phyloP scores from a whole-genome alignment of 768 basidiomycete genomes.

The Tylopilus plumbeoviolaceoides region DNA sequence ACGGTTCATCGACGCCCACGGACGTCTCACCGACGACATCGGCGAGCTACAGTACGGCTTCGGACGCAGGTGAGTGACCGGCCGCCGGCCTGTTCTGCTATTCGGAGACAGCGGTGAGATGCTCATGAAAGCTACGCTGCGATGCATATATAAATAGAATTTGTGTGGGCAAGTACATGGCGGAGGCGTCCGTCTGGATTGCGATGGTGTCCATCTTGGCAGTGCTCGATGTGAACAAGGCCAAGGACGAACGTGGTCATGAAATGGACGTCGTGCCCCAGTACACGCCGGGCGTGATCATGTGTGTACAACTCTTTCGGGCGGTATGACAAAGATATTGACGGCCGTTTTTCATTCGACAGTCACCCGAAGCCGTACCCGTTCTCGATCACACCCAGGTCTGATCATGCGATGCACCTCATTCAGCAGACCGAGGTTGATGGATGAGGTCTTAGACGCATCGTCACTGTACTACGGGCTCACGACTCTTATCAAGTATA shows the following conservation, averaged over 20 bases:
- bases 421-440: slow-evolving; percentile 10
- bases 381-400: slow-evolving; percentile 20
- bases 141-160: slow-evolving; percentile 6
- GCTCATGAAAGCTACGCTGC: background rate
- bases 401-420: slow-evolving; percentile 5
- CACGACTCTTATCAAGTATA: too few species aligned
- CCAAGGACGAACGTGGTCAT: slow-evolving; percentile 29
- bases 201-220: slow-evolving; percentile 25
- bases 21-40: slow-evolving; percentile 17
- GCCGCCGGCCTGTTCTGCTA: background rate
- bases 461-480: too few species aligned
- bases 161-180: slow-evolving; percentile 27
- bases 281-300: slow-evolving; percentile 25
- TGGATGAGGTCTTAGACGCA: too few species aligned
- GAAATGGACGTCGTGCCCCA: slow-evolving; percentile 24
- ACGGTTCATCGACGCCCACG: slow-evolving; percentile 15
- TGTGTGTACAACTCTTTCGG: slow-evolving; percentile 12
- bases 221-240: slow-evolving; percentile 27
- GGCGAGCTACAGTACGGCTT: slow-evolving; percentile 21
- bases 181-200: slow-evolving; percentile 24
- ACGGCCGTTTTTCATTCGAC: background rate
- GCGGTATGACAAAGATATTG: background rate
- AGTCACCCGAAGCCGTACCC: slow-evolving; percentile 19
- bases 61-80: slow-evolving; percentile 17
- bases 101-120: too few species aligned